Percentiles rank a stretch among this genome's conserved stretches.
These are phyloP conservation scores for Senecio squalidus DNA, from an alignment of 140 eudicot species.

Conservation along the genomic window DNA sequence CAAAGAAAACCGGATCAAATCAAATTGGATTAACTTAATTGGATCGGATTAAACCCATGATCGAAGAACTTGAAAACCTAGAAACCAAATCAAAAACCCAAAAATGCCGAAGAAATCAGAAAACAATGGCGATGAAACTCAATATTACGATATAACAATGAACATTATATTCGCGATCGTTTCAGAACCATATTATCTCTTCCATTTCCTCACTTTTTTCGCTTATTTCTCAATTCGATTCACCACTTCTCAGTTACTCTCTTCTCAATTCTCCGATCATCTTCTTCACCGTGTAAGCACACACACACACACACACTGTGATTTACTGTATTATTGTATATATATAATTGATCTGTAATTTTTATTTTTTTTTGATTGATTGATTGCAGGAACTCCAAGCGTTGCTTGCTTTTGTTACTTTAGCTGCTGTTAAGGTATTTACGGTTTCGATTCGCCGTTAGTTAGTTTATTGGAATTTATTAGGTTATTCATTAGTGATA, in stretches of 20 bases:
- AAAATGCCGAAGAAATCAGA: constrained; percentile 22
- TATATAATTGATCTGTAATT: background rate
- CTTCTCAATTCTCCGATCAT: constrained; percentile 42
- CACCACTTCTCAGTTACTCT: constrained; percentile 49
- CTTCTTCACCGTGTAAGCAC: constrained; percentile 60
- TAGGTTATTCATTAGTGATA: too few relatives aligned
- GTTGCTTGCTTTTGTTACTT: constrained; percentile 52
- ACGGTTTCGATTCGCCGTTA: background rate
- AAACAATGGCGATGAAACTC: background rate
- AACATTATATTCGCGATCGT: constrained; percentile 31
- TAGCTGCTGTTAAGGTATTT: constrained; percentile 66
- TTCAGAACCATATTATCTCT: constrained; percentile 65
- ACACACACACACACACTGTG: background rate
- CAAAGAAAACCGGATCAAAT: too few relatives aligned
- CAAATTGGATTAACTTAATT: too few relatives aligned
- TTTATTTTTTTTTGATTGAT: background rate
- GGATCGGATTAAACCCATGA: too few relatives aligned
- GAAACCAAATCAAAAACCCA: constrained; percentile 5
- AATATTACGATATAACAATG: constrained; percentile 29
- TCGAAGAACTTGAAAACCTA: background rate
- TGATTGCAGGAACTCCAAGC: constrained; percentile 75
- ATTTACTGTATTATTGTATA: background rate
- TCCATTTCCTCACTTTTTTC: constrained; percentile 74
- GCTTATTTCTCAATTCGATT: constrained; percentile 75
- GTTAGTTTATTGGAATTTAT: too few relatives aligned